A percentile compares a stretch with the other conserved stretches of the same genome.
phyloP scores from a whole-genome alignment of 768 basidiomycete species.

The Phylloporus sp. region DNA sequence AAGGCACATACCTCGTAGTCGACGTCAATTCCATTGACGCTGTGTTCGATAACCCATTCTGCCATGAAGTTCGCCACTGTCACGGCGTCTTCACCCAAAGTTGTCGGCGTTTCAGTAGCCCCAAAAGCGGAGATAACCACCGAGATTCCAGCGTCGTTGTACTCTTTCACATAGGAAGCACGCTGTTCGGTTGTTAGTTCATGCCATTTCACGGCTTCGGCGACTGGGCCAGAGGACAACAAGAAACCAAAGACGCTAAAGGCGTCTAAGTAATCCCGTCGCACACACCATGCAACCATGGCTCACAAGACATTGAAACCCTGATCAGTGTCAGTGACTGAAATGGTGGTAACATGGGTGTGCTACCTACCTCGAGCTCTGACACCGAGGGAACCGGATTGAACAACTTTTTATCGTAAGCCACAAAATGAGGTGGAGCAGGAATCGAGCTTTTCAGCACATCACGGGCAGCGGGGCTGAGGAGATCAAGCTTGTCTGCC shows the following conservation, averaged over 20 bases:
- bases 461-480: conserved; percentile 17
- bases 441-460: conserved; percentile 22
- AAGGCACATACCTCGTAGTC: conserved; percentile 41
- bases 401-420: conserved; percentile 39
- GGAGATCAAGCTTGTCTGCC: conserved; percentile 12
- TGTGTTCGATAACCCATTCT: conserved; percentile 41
- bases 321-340: conserved; percentile 5
- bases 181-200: conserved; percentile 35
- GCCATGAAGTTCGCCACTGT: conserved; percentile 39
- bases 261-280: neutral
- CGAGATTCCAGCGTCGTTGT: conserved; percentile 51
- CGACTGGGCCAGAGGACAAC: conserved; percentile 37
- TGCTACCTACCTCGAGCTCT: conserved; percentile 35
- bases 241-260: conserved; percentile 39
- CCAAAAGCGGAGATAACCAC: conserved; percentile 55
- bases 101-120: conserved; percentile 36
- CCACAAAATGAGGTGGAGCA: conserved; percentile 47
- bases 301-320: conserved; percentile 32
- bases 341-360: neutral
- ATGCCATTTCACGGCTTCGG: conserved; percentile 45
- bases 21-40: conserved; percentile 48
- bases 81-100: conserved; percentile 35
- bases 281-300: neutral
- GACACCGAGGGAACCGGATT: conserved; percentile 42
- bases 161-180: conserved; percentile 40